phyloP scores from a whole-genome alignment of 768 basidiomycete genomes.

The Lentinula lateritia region DNA sequence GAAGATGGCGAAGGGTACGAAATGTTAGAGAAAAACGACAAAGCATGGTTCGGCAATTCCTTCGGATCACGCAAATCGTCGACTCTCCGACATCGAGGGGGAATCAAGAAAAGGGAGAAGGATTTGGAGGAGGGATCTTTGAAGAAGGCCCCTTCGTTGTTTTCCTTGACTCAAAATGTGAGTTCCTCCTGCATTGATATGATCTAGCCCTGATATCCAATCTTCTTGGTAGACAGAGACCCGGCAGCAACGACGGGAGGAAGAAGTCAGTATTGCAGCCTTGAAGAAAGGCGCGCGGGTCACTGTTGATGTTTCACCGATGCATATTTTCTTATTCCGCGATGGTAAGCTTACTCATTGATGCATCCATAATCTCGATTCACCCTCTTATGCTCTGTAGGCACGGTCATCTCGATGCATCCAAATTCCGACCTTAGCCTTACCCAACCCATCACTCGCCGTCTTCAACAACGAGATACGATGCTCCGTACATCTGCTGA shows the following conservation, averaged over 20 bases:
- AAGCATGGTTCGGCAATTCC: constrained; percentile 20
- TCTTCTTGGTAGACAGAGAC: constrained; percentile 7
- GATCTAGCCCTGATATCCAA: background rate
- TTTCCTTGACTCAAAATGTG: background rate
- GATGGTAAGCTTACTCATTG: constrained; percentile 38
- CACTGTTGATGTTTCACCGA: constrained; percentile 51
- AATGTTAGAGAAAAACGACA: constrained; percentile 20
- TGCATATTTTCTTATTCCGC: constrained; percentile 64
- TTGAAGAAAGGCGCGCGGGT: constrained; percentile 52
- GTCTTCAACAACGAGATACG: constrained; percentile 54
- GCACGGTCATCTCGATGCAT: constrained; percentile 60
- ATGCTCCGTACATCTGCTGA: constrained; percentile 59
- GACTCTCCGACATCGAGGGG: constrained; percentile 1
- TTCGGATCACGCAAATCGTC: constrained; percentile 12
- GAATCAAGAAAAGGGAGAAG: background rate
- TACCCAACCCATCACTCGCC: constrained; percentile 52
- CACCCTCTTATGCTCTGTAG: constrained; percentile 21
- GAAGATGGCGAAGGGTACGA: constrained; percentile 9
- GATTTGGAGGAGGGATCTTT: constrained; percentile 11
- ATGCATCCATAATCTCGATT: background rate
- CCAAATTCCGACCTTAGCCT: constrained; percentile 39
- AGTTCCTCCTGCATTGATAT: background rate
- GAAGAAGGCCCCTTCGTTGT: constrained; percentile 1
- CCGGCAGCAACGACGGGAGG: background rate
- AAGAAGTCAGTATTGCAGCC: constrained; percentile 13